Percentiles rank a stretch among this genome's conserved stretches.
These are phyloP conservation scores for Neurospora sublineolata DNA, from an alignment of 495 filamentous ascomycete species.

Conservation along the genomic window DNA sequence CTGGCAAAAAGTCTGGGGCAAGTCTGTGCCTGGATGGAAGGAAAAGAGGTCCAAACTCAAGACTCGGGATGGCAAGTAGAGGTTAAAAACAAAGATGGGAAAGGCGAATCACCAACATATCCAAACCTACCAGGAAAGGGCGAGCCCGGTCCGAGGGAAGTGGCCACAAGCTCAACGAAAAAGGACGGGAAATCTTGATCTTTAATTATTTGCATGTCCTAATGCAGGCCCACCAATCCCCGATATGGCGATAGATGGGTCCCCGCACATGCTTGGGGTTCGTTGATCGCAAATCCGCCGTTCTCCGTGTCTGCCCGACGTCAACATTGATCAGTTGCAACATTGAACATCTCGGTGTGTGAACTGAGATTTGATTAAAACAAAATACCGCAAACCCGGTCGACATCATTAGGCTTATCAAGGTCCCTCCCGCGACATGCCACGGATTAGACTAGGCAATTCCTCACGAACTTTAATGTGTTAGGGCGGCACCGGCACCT, in stretches of 20 bases:
- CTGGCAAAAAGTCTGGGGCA: not conserved
- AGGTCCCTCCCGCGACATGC: not conserved
- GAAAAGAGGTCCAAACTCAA: not conserved
- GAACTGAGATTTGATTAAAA: not conserved
- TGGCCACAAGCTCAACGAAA: not conserved
- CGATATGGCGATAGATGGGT: not conserved
- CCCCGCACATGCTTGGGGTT: not conserved
- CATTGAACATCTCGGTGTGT: not conserved
- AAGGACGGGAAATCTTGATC: conserved; percentile 10
- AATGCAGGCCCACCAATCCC: conserved; percentile 1
- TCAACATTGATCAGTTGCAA: not conserved
- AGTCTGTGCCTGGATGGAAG: not conserved
- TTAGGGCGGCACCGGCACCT: not conserved
- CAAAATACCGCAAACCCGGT: not conserved
- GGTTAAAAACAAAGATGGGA: not conserved
- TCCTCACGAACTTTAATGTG: not conserved
- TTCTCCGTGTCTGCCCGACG: not conserved
- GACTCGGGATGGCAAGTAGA: not conserved
- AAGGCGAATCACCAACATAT: not conserved
- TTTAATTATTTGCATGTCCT: conserved; percentile 15
- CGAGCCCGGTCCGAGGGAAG: not conserved
- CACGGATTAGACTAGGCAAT: not conserved
- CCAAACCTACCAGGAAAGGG: not conserved
- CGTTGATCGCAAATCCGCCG: not conserved
- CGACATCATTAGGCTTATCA: not conserved